phyloP scores from a whole-genome alignment of 371 early-diverging fungal species.

The Mucor velutinosus region DNA sequence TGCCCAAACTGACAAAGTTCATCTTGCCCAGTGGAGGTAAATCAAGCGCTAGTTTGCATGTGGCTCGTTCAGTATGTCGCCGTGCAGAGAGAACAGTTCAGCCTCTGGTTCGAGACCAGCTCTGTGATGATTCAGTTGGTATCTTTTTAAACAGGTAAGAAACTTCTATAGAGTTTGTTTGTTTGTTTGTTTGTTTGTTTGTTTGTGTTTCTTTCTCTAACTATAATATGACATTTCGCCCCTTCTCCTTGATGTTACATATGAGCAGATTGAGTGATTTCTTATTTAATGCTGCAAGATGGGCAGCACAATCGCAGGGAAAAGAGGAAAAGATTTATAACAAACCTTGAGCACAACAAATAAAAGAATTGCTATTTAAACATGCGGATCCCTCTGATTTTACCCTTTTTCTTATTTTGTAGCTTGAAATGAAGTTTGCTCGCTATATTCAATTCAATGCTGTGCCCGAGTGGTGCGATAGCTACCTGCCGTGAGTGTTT shows the following conservation, averaged over 20 bases:
- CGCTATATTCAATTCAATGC: slow-evolving; percentile 71
- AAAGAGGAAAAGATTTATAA: slow-evolving; percentile 72
- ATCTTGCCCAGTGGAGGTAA: slow-evolving; percentile 87
- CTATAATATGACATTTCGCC: slow-evolving; percentile 14
- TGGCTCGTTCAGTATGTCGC: slow-evolving; percentile 81
- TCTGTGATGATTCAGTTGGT: slow-evolving; percentile 65
- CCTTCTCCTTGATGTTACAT: neutral
- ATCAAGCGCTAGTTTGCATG: slow-evolving; percentile 67
- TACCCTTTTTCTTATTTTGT: neutral
- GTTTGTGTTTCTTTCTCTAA: slow-evolving; percentile 10
- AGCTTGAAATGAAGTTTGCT: slow-evolving; percentile 34
- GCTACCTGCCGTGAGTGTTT: slow-evolving; percentile 62
- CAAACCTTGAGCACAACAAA: slow-evolving; percentile 14
- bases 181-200: neutral
- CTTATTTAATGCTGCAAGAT: slow-evolving; percentile 86
- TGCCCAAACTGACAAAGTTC: slow-evolving; percentile 83
- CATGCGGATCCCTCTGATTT: neutral
- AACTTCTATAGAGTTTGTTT: neutral
- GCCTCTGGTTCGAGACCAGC: slow-evolving; percentile 66
- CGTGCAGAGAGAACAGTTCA: slow-evolving; percentile 86
- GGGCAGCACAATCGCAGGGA: slow-evolving; percentile 70
- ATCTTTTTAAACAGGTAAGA: slow-evolving; percentile 75
- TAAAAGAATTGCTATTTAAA: neutral
- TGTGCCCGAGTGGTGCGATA: slow-evolving; percentile 66
- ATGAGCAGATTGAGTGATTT: slow-evolving; percentile 78